Base-by-base conservation (phyloP, 257 asterid species). In the Plectranthus barbatus region DNA sequence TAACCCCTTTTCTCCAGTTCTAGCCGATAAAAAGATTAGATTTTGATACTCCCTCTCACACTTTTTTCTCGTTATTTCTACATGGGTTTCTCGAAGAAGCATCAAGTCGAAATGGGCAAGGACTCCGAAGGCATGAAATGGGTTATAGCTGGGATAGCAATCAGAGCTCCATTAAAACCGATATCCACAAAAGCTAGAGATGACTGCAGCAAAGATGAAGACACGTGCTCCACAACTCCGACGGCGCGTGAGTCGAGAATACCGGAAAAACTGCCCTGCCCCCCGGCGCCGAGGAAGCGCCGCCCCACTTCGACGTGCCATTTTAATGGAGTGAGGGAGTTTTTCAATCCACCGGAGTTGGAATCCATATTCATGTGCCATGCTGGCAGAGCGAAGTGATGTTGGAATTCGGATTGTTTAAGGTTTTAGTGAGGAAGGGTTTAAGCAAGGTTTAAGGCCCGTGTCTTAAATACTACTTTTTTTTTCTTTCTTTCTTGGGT, bases 271-370 rank as follows among this genome's bases (percentile, higher is more conserved):
- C 46, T 81, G 24, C 62, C 86, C 0, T 90, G 97, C 72, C 97
- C 97, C 4, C 88, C 90, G 24, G 82, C 97, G 31, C 97, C 97
- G 23, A 85, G 87, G 84, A 90, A 90, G 78, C 85, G 81, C 70
- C 84, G 94, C 60, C 85, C 94, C 0, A 46, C 72, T 3, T 62
- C 91, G 1, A 76, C 76, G 0, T 83, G 85, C 68, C 89, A 77
- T 62, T 83, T 77, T 18, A 75, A 72, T 20, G 82, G 90, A 31
- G 86, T 5, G 4, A 67, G 80, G 14, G 97, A 86, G 78, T 90
- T 76, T 72, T 86, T 90, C 19, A 80, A 70, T 71, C 86, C 95
- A 9, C 95, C 94, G 6, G 97, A 90, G 51, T 78, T 90, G 75
- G 97, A 90, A 64, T 75, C 95, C 1, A 83, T 90, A 9, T 90